These are phyloP conservation scores for Rhodofomes roseus DNA, from an alignment of 1,284 basidiomycete species.

Conservation along the genomic window DNA sequence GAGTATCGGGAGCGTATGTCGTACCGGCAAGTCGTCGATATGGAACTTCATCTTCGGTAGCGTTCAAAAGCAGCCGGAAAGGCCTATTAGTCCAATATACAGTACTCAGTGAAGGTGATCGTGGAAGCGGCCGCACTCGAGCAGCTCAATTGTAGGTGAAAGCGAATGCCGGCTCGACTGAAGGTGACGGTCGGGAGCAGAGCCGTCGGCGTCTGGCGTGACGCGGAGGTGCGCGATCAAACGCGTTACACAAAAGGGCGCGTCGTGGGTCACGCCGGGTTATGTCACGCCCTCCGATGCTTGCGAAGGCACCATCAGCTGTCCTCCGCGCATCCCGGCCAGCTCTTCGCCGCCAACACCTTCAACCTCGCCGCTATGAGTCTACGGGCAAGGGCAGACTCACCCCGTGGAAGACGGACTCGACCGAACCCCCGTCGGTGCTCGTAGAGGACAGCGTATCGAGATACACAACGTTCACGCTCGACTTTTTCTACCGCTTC, in stretches of 20 bases:
- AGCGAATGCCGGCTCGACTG: not conserved
- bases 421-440: constrained; percentile 9
- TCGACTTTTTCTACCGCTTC: constrained; percentile 38
- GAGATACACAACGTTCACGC: constrained; percentile 30
- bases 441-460: constrained; percentile 34
- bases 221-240: not conserved
- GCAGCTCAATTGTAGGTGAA: not conserved
- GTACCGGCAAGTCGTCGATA: constrained; percentile 90
- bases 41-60: constrained; percentile 81
- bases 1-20: constrained; percentile 10
- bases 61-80: not conserved
- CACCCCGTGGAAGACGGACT: constrained; percentile 10
- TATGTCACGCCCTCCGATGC: constrained; percentile 16
- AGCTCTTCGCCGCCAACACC: constrained; percentile 2
- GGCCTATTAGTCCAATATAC: not conserved
- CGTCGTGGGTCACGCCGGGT: constrained; percentile 9
- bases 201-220: not conserved
- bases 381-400: constrained; percentile 9
- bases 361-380: constrained; percentile 10
- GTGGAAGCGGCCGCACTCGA: not conserved
- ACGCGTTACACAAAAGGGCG: constrained; percentile 1
- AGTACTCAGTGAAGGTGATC: not conserved
- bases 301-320: constrained; percentile 17
- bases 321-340: constrained; percentile 9
- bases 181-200: not conserved